Evolutionary conservation across 2,329 filamentous ascomycete genomes (phyloP), one percentile per base, ranked within the genome.

Genomic region (Sporothrix pseudoabietina): DNA sequence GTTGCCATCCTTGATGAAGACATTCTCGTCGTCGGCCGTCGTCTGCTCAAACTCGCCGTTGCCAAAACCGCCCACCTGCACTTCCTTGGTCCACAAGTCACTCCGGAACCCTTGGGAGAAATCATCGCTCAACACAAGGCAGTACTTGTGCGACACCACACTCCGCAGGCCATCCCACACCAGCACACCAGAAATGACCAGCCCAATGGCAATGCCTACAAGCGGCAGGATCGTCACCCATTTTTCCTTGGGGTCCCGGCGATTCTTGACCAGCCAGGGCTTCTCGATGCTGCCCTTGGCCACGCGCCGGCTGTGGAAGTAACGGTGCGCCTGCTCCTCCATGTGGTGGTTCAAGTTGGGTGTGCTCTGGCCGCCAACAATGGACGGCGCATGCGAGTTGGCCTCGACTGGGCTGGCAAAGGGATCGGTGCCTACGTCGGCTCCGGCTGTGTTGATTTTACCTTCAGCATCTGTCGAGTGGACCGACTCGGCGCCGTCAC

Each of bases 11-110:
- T 92, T 79, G 59, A 96, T 80, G 79, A 88, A 95, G 72, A 93
- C 89, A 77, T 97, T 97, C 79, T 93, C 89, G 59, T 92, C 88
- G 3, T 83, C 86, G 71, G 83, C 83, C 4, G 93, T 97, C 0
- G 93, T 94, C 82, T 90, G 83, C 77, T 94, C 90, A 80, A 97
- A 97, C 79, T 95, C 88, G 68, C 92, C 92, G 76, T 96, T 95
- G 73, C 92, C 92, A 79, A 88, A 94, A 8, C 92, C 92, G 65
- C 91, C 92, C 41, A 93, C 84, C 77, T 94, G 88, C 7, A 92
- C 89, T 80, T 94, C 92, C 77, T 91, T 91, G 0, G 87, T 89
- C 92, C 92, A 95, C 1, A 92, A 81, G 16, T 86, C 84, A 0
- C 83, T 80, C 78, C 91, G 84, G 74, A 91, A 83, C 0, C 87